These are phyloP conservation scores for Colletotrichum filicis DNA, from an alignment of 2,329 filamentous ascomycete species.

Conservation along the genomic window DNA sequence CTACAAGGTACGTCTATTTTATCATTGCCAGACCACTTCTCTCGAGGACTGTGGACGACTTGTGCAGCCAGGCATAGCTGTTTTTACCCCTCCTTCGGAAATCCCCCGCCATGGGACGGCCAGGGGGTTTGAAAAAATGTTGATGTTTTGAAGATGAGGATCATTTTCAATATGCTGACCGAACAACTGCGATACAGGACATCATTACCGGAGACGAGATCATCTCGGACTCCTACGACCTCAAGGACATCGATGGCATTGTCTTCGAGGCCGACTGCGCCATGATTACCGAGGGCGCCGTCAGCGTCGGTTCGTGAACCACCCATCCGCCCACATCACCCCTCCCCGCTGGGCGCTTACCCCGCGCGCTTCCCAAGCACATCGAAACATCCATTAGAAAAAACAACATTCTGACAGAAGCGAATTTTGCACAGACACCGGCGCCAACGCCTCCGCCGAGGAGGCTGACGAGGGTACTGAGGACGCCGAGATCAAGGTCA, in stretches of 20 bases:
- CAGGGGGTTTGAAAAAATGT: not conserved
- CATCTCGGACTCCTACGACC: constrained; percentile 92
- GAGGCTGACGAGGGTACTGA: constrained; percentile 82
- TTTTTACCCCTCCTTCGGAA: constrained; percentile 28
- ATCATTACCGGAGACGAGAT: constrained; percentile 92
- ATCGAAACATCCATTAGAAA: not conserved
- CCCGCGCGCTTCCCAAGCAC: not conserved
- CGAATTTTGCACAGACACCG: constrained; percentile 70
- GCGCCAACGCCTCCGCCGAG: constrained; percentile 97
- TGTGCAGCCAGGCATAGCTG: not conserved
- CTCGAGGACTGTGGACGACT: not conserved
- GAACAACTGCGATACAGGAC: constrained; percentile 71
- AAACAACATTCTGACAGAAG: constrained; percentile 9
- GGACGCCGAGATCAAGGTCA: constrained; percentile 78
- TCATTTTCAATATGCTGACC: constrained; percentile 2
- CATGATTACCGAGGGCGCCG: constrained; percentile 84
- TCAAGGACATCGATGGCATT: constrained; percentile 82
- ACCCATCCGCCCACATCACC: not conserved
- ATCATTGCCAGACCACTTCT: not conserved
- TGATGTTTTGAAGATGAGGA: not conserved
- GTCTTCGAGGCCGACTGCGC: constrained; percentile 92
- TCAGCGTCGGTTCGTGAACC: constrained; percentile 74
- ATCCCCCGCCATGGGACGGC: not conserved
- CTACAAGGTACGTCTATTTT: constrained; percentile 67
- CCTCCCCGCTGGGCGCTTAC: constrained; percentile 1